These are phyloP conservation scores for Amanita exitialis DNA, from an alignment of 768 basidiomycete genomes.

Conservation along the genomic window DNA sequence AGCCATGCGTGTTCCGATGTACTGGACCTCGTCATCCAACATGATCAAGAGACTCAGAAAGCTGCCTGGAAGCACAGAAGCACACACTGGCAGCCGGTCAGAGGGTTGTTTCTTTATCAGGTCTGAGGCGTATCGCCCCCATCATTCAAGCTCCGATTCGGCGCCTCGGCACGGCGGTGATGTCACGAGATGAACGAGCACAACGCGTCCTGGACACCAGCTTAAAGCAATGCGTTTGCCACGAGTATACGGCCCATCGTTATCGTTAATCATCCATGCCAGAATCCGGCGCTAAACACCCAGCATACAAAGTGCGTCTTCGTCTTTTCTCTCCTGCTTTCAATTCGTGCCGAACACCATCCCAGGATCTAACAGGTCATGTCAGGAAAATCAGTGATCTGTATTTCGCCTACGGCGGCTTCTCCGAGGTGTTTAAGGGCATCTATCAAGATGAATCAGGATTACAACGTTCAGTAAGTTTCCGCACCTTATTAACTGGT, in stretches of 20 bases:
- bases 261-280: conserved; percentile 43
- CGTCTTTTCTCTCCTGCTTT: neutral
- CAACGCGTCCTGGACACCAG: neutral
- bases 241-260: conserved; percentile 15
- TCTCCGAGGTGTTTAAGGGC: conserved; percentile 55
- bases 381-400: conserved; percentile 34
- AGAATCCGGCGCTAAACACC: conserved; percentile 46
- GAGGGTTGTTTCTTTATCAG: conserved; percentile 1
- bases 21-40: conserved; percentile 56
- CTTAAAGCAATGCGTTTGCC: conserved; percentile 3
- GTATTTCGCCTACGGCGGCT: conserved; percentile 43
- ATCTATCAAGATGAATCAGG: conserved; percentile 37
- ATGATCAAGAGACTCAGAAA: conserved; percentile 7
- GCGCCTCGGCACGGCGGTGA: neutral
- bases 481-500: neutral
- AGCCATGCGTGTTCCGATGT: conserved; percentile 35
- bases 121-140: neutral
- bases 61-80: neutral
- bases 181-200: neutral
- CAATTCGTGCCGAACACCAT: conserved; percentile 20
- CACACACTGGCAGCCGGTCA: neutral
- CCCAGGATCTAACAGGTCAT: conserved; percentile 48
- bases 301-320: conserved; percentile 31
- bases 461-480: conserved; percentile 24
- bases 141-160: conserved; percentile 4